Conservation (phyloP, 2,329 filamentous ascomycete genomes). For the Arthroderma sp. region DNA sequence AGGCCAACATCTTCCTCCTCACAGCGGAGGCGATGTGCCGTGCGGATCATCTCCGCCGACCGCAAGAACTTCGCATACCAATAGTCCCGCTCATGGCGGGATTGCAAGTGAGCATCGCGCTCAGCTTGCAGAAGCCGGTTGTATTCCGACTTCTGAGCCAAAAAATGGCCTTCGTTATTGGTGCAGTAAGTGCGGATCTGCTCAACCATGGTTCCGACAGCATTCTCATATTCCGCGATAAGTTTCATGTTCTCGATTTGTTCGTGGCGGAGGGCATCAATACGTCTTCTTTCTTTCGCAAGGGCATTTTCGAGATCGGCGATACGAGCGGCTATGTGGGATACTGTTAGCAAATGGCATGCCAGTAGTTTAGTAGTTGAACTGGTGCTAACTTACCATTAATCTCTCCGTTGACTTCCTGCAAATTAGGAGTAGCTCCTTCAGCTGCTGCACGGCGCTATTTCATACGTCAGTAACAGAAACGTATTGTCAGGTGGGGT, state of each 20-base stretch:
- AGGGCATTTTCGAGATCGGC: conserved; percentile 36
- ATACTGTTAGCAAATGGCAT: not conserved
- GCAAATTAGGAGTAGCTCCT: conserved; percentile 25
- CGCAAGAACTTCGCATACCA: conserved; percentile 37
- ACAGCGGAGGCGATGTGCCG: conserved; percentile 33
- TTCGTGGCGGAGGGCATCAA: conserved; percentile 32
- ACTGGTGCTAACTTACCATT: conserved; percentile 19
- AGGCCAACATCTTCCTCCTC: conserved; percentile 35
- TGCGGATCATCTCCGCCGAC: conserved; percentile 37
- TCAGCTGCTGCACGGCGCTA: conserved; percentile 32
- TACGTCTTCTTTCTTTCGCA: conserved; percentile 30
- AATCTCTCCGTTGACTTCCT: conserved; percentile 33
- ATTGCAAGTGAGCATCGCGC: conserved; percentile 36
- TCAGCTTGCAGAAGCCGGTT: conserved; percentile 38
- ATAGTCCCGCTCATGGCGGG: conserved; percentile 36
- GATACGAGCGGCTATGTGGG: conserved; percentile 30
- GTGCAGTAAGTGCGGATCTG: conserved; percentile 39
- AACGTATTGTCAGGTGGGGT: not conserved
- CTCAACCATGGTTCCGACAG: conserved; percentile 35
- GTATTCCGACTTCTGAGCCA: conserved; percentile 35
- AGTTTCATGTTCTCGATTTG: conserved; percentile 36
- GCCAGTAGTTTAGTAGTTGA: not conserved
- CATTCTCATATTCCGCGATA: conserved; percentile 35
- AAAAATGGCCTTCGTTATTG: conserved; percentile 36
- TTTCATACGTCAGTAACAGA: conserved; percentile 9